Evolutionary conservation across 2,329 filamentous ascomycete genomes (phyloP).

Genomic region (Hypoxylon sp.): DNA sequence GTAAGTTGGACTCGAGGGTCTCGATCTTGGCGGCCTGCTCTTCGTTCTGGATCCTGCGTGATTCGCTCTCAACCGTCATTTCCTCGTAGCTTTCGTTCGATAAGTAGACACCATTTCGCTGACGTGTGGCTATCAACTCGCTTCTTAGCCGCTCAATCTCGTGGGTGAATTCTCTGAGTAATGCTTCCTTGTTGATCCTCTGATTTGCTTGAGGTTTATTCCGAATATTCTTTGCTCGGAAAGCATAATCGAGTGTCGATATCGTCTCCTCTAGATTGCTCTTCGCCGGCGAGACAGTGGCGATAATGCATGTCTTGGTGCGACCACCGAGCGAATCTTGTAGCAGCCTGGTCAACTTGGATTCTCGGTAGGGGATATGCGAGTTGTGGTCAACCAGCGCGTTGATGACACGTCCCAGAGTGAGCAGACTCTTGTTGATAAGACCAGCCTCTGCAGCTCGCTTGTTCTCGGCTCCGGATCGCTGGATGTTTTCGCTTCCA

Average conservation of each 20-base stretch:
- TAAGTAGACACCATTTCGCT: constrained; percentile 94
- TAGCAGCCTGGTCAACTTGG: constrained; percentile 90
- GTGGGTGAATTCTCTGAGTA: constrained; percentile 86
- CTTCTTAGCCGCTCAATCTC: constrained; percentile 96
- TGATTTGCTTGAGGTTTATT: constrained; percentile 98
- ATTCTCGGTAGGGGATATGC: constrained; percentile 93
- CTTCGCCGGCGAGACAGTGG: constrained; percentile 92
- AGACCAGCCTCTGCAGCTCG: constrained; percentile 92
- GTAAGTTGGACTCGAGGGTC: constrained; percentile 86
- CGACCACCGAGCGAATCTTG: constrained; percentile 96
- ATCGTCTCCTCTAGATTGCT: constrained; percentile 98
- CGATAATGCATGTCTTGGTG: constrained; percentile 99
- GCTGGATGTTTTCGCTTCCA: constrained; percentile 96
- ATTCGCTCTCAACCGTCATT: constrained; percentile 91
- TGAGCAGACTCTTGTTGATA: constrained; percentile 97
- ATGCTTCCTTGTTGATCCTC: constrained; percentile 88
- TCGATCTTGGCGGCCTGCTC: constrained; percentile 93
- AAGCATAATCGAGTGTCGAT: constrained; percentile 96
- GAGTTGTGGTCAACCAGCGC: constrained; percentile 88
- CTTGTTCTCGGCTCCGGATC: constrained; percentile 98
- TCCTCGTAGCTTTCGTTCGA: constrained; percentile 90
- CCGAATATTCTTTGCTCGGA: constrained; percentile 96
- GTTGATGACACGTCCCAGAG: constrained; percentile 95
- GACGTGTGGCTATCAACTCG: constrained; percentile 89
- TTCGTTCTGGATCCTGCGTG: constrained; percentile 86